Evolutionary conservation across 1,284 basidiomycete species (phyloP).

Genomic region (Pterulicium gracile): DNA sequence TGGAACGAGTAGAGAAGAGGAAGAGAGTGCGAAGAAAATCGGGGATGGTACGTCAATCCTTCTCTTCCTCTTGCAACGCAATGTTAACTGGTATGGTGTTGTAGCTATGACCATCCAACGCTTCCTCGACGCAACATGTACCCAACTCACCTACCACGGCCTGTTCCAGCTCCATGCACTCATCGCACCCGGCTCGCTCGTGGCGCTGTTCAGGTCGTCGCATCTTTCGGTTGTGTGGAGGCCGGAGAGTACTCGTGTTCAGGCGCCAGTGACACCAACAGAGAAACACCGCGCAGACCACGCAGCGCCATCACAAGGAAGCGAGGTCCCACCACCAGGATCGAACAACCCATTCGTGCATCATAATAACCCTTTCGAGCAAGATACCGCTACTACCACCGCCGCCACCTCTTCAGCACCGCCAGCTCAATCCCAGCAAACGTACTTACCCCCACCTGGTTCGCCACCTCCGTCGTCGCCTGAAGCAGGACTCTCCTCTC

Average conservation of each 20-base stretch:
- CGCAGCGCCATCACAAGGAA: too few species aligned
- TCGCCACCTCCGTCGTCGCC: too few species aligned
- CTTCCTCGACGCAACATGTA: conserved; percentile 65
- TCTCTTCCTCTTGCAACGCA: not conserved
- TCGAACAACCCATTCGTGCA: too few species aligned
- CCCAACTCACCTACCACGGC: conserved; percentile 82
- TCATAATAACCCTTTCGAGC: too few species aligned
- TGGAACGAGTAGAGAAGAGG: conserved; percentile 25
- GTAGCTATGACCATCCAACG: conserved; percentile 58
- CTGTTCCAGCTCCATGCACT: conserved; percentile 57
- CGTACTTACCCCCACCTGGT: too few species aligned
- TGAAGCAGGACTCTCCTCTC: too few species aligned
- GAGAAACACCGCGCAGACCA: not conserved
- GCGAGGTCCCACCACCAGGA: too few species aligned
- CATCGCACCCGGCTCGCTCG: conserved; percentile 44
- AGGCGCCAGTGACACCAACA: too few species aligned
- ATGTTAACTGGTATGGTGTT: not conserved
- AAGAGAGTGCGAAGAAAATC: conserved; percentile 47
- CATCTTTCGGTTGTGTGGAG: conserved; percentile 85
- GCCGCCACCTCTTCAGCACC: too few species aligned
- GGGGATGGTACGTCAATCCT: conserved; percentile 44
- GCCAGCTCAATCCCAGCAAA: too few species aligned
- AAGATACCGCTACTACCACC: too few species aligned
- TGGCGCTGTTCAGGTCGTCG: conserved; percentile 81
- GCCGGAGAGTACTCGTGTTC: too few species aligned